phyloP scores from a whole-genome alignment of 345 rosid species.

The Excoecaria cochinchinensis region DNA sequence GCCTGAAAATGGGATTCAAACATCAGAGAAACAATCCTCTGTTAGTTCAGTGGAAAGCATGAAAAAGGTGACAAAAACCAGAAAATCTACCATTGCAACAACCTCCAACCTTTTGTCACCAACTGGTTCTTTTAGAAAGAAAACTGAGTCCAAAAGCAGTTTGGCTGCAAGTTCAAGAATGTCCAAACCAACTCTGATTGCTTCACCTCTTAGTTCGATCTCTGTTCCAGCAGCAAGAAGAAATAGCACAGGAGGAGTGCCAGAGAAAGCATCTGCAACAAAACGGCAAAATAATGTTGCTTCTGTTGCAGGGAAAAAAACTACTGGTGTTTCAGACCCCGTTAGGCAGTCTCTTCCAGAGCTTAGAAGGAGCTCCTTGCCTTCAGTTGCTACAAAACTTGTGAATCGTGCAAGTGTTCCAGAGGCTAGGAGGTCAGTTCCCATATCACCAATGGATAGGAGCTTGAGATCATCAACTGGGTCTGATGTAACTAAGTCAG shows the following conservation, averaged over 20 bases:
- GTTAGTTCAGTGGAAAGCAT: constrained; percentile 38
- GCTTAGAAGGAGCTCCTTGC: constrained; percentile 67
- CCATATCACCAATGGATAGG: constrained; percentile 46
- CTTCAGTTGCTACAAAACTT: constrained; percentile 60
- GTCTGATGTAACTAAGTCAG: constrained; percentile 48
- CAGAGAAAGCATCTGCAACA: constrained; percentile 48
- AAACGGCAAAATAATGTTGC: constrained; percentile 31
- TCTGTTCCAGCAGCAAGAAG: constrained; percentile 61
- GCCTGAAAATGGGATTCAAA: constrained; percentile 27
- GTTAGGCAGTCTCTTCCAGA: constrained; percentile 82
- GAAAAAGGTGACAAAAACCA: constrained; percentile 33
- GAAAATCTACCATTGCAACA: constrained; percentile 40
- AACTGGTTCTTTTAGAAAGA: constrained; percentile 55
- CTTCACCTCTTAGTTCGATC: constrained; percentile 40
- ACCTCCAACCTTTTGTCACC: constrained; percentile 43
- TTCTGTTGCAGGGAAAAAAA: constrained; percentile 44
- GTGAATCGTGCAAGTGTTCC: constrained; percentile 42
- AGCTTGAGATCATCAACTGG: constrained; percentile 52
- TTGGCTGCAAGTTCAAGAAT: constrained; percentile 39
- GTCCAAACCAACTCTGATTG: constrained; percentile 45
- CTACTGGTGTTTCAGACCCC: constrained; percentile 42
- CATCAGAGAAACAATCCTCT: constrained; percentile 38
- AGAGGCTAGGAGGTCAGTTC: constrained; percentile 49
- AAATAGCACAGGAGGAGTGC: constrained; percentile 84
- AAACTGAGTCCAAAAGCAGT: constrained; percentile 36